Conservation (phyloP, 495 filamentous ascomycete species). For the Massariosphaeria phaeospora region DNA sequence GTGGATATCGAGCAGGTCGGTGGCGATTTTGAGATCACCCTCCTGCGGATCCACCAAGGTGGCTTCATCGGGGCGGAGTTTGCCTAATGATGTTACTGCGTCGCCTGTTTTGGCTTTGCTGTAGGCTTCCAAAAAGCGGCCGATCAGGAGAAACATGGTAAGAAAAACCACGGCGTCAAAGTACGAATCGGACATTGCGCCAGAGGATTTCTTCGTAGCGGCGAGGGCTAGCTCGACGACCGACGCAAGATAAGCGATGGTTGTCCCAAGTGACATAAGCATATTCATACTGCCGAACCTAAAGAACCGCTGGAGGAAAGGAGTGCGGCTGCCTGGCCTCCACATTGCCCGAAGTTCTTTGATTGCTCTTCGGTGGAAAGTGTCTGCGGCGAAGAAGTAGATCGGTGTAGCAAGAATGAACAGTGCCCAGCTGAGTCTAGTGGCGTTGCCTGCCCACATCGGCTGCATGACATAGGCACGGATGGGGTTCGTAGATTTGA, state of each 20-base stretch:
- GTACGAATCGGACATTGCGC: conserved; percentile 49
- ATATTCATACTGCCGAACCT: conserved; percentile 97
- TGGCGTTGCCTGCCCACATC: conserved; percentile 67
- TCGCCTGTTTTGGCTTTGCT: conserved; percentile 90
- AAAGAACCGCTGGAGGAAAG: conserved; percentile 72
- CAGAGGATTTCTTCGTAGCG: conserved; percentile 44
- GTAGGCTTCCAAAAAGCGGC: conserved; percentile 79
- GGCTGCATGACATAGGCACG: conserved; percentile 63
- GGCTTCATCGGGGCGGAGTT: conserved; percentile 75
- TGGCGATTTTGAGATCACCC: conserved; percentile 45
- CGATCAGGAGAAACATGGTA: conserved; percentile 82
- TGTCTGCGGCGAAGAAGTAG: conserved; percentile 81
- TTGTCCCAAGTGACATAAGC: conserved; percentile 82
- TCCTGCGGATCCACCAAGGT: conserved; percentile 51
- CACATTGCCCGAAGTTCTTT: conserved; percentile 78
- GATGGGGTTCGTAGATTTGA: conserved; percentile 52
- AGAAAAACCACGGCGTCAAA: conserved; percentile 95
- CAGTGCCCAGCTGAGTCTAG: conserved; percentile 73
- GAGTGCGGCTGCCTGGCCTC: conserved; percentile 71
- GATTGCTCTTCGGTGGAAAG: conserved; percentile 73
- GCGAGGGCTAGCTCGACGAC: conserved; percentile 72
- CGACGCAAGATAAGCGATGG: conserved; percentile 82
- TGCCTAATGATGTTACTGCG: conserved; percentile 73
- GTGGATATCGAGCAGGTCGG: conserved; percentile 78
- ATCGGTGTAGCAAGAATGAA: conserved; percentile 85